phyloP scores from a whole-genome alignment of 2,329 filamentous ascomycete species.

The Aspergillus awamori region DNA sequence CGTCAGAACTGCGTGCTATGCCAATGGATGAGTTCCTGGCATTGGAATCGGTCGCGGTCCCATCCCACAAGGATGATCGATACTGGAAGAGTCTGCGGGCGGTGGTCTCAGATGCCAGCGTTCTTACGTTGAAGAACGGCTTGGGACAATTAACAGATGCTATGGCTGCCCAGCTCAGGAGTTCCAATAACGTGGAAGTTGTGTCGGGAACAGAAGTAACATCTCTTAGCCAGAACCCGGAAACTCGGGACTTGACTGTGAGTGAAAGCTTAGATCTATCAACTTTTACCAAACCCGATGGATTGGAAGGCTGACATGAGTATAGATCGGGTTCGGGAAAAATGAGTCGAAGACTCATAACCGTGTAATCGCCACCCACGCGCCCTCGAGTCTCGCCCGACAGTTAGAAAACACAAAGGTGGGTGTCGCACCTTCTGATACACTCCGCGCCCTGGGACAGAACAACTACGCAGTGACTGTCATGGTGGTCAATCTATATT shows the following conservation, averaged over 20 bases:
- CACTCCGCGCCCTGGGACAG: slow-evolving; percentile 27
- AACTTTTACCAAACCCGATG: not conserved
- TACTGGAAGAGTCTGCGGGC: slow-evolving; percentile 22
- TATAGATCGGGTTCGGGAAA: slow-evolving; percentile 23
- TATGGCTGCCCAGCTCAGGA: slow-evolving; percentile 55
- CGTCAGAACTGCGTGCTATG: not conserved
- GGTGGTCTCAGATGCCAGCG: slow-evolving; percentile 33
- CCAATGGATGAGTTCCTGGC: slow-evolving; percentile 34
- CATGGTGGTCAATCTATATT: slow-evolving; percentile 92
- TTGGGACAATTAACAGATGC: slow-evolving; percentile 63
- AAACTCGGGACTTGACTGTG: slow-evolving; percentile 30
- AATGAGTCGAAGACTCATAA: slow-evolving; percentile 24
- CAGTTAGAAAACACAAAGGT: slow-evolving; percentile 22
- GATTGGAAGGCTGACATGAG: not conserved
- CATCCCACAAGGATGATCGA: slow-evolving; percentile 14
- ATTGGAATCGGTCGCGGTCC: slow-evolving; percentile 18
- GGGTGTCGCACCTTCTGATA: slow-evolving; percentile 19
- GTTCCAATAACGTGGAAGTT: slow-evolving; percentile 63
- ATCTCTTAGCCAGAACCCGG: slow-evolving; percentile 41
- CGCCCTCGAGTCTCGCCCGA: slow-evolving; percentile 32
- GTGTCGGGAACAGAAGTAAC: slow-evolving; percentile 54
- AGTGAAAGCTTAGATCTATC: not conserved
- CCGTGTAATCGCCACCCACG: slow-evolving; percentile 38
- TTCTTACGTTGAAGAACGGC: slow-evolving; percentile 56
- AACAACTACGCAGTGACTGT: slow-evolving; percentile 72